These are phyloP conservation scores for Aspergillus asperescens DNA, from an alignment of 495 filamentous ascomycete species.

Conservation along the genomic window DNA sequence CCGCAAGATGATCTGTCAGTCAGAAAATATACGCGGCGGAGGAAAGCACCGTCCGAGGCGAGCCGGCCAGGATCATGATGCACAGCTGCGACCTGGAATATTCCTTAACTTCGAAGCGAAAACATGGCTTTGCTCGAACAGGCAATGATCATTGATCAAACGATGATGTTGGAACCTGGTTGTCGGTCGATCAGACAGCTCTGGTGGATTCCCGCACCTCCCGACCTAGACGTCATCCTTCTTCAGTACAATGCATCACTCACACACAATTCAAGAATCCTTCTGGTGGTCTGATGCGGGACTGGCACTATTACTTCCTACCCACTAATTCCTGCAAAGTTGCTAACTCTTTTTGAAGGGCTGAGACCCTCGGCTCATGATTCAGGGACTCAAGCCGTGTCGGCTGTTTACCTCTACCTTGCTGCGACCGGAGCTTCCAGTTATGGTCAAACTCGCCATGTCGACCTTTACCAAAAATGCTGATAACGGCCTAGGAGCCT, in stretches of 20 bases:
- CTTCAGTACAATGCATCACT: background rate
- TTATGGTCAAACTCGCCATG: conserved; percentile 16
- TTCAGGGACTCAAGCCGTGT: conserved; percentile 3
- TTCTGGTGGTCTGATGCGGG: conserved; percentile 1
- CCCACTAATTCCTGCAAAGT: background rate
- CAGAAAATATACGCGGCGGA: background rate
- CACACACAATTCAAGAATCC: background rate
- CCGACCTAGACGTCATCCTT: background rate
- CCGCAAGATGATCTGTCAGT: conserved; percentile 11
- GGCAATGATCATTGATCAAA: background rate
- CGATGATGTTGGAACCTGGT: background rate
- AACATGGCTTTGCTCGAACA: background rate
- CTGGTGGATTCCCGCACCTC: background rate
- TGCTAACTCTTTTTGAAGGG: background rate
- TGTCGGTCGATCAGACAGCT: background rate
- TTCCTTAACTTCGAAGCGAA: background rate
- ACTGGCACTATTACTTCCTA: background rate
- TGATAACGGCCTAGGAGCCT: conserved; percentile 20
- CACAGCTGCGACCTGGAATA: background rate
- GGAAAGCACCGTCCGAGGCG: background rate
- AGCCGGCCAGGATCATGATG: background rate
- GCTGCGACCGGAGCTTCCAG: conserved; percentile 7
- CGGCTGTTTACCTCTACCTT: conserved; percentile 4
- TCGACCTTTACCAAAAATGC: conserved; percentile 47
- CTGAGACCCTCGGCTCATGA: conserved; percentile 5